Percentiles rank a stretch among this genome's conserved stretches.
Evolutionary conservation across 163 green algal genomes (phyloP).

Genomic region (Chlorella variabilis): DNA sequence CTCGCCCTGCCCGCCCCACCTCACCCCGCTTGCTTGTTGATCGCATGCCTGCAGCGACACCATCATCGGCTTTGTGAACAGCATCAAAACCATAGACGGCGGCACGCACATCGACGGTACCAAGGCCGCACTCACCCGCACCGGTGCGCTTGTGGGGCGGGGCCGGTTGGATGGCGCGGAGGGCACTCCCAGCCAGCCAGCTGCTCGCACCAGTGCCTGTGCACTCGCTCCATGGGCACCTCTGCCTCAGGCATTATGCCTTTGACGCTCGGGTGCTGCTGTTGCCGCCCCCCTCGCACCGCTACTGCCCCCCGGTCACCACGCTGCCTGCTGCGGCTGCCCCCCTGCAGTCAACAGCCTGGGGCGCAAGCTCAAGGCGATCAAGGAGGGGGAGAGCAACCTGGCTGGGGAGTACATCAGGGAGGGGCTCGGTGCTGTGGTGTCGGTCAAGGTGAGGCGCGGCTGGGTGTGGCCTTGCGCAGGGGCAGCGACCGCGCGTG

Average conservation of each 20-base stretch:
- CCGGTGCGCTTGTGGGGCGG: no score
- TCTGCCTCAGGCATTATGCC: no score
- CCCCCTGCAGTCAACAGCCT: slow-evolving; percentile 70
- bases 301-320: no score
- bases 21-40: neutral
- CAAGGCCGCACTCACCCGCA: slow-evolving; percentile 74
- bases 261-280: no score
- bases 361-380: slow-evolving; percentile 67
- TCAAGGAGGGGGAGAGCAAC: slow-evolving; percentile 84
- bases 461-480: neutral
- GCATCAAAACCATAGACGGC: slow-evolving; percentile 92
- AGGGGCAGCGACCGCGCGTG: neutral
- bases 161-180: no score
- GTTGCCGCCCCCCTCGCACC: no score
- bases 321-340: no score
- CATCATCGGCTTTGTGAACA: slow-evolving; percentile 92
- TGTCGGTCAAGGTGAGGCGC: slow-evolving; percentile 82
- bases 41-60: slow-evolving; percentile 70
- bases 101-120: slow-evolving; percentile 97
- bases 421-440: slow-evolving; percentile 89
- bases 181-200: no score
- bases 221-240: no score
- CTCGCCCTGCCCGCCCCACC: neutral
- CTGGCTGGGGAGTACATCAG: slow-evolving; percentile 92
- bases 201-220: no score